phyloP scores from a whole-genome alignment of 768 basidiomycete species.

The Tephrocybe sp. region DNA sequence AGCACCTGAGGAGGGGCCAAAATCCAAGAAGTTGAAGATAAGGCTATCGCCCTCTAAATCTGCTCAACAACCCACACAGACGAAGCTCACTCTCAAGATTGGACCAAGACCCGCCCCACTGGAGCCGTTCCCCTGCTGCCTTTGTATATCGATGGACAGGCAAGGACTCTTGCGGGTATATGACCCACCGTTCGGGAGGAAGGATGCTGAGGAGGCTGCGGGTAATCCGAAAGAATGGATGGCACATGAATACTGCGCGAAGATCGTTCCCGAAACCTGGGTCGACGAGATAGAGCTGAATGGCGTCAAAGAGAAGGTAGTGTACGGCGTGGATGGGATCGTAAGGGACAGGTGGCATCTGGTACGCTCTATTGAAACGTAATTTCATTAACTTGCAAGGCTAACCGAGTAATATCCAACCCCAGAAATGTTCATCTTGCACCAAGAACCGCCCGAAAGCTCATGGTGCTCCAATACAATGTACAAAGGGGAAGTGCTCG shows the following conservation, averaged over 20 bases:
- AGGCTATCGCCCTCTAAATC: constrained; percentile 31
- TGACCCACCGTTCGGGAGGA: constrained; percentile 60
- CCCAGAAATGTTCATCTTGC: constrained; percentile 89
- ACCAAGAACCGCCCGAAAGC: constrained; percentile 61
- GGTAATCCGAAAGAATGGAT: constrained; percentile 55
- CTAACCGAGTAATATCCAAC: not conserved
- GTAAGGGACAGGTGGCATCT: constrained; percentile 92
- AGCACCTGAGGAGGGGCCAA: constrained; percentile 32
- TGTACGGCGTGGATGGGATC: constrained; percentile 86
- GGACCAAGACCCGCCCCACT: constrained; percentile 59
- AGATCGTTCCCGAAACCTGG: constrained; percentile 89
- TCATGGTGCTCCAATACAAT: constrained; percentile 87
- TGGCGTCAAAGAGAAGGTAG: constrained; percentile 48
- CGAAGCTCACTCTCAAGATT: constrained; percentile 57
- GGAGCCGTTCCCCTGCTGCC: constrained; percentile 64
- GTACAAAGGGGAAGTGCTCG: constrained; percentile 91
- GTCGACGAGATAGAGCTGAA: constrained; percentile 64
- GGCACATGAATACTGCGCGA: constrained; percentile 82
- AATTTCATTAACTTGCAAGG: not conserved
- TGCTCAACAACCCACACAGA: constrained; percentile 16
- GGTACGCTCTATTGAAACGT: constrained; percentile 45
- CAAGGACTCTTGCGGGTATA: constrained; percentile 65
- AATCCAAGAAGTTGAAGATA: constrained; percentile 49
- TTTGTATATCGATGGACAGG: constrained; percentile 55
- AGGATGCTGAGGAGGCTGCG: constrained; percentile 49